Conservation (phyloP, 345 rosid species). For the Syzygium aromaticum region DNA sequence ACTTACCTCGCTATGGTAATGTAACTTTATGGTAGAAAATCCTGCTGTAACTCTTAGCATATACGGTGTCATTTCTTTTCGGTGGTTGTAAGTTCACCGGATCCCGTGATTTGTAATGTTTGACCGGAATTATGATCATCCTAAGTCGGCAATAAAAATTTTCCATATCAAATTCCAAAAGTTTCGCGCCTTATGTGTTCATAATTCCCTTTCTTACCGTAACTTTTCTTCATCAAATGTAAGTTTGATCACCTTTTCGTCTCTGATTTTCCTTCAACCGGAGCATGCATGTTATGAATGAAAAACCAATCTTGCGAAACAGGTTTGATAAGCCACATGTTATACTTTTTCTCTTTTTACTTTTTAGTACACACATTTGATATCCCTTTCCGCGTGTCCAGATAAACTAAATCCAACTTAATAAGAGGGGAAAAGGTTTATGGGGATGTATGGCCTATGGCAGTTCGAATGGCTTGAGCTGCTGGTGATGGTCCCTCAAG, state of each 20-base stretch:
- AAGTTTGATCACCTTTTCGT: neutral
- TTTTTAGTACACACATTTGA: neutral
- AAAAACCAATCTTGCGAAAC: neutral
- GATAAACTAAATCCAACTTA: neutral
- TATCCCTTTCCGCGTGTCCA: neutral
- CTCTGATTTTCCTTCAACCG: neutral
- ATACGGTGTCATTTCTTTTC: too few relatives aligned
- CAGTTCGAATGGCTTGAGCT: too few relatives aligned
- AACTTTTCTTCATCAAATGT: neutral
- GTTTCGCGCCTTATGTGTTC: neutral
- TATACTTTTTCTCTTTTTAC: too few relatives aligned
- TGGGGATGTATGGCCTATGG: too few relatives aligned
- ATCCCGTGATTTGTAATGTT: neutral
- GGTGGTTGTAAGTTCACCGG: rapidly evolving
- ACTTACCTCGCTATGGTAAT: neutral
- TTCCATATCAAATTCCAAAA: too few relatives aligned
- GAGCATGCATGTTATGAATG: neutral
- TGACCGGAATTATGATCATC: neutral
- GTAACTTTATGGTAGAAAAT: neutral
- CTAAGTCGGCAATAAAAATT: neutral
- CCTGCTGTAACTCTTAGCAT: too few relatives aligned
- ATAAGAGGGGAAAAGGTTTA: too few relatives aligned
- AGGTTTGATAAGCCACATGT: neutral
- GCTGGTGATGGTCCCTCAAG: too few relatives aligned
- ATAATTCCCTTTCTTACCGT: neutral